These are phyloP conservation scores for Rhytidhysteron rufulum DNA, from an alignment of 2,329 filamentous ascomycete genomes.

Conservation along the genomic window DNA sequence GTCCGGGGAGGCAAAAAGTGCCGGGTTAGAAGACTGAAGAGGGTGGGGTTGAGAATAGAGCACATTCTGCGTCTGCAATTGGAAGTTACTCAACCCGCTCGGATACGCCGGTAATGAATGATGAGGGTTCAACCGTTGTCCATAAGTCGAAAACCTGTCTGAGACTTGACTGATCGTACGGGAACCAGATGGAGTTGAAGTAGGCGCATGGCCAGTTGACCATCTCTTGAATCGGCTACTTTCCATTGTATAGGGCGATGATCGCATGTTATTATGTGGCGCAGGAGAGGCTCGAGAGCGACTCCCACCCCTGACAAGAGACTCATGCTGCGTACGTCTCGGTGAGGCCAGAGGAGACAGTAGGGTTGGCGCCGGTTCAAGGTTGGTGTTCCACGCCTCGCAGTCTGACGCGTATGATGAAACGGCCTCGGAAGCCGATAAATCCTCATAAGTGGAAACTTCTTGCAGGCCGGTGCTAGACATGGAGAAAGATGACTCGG, in stretches of 20 bases:
- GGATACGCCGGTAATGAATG: constrained; percentile 37
- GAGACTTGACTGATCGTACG: constrained; percentile 55
- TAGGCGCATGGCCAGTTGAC: constrained; percentile 62
- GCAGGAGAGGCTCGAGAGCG: constrained; percentile 69
- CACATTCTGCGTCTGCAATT: constrained; percentile 31
- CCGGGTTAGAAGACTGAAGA: constrained; percentile 48
- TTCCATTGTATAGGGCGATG: constrained; percentile 68
- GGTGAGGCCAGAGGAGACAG: constrained; percentile 71
- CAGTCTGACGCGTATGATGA: constrained; percentile 59
- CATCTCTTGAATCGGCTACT: constrained; percentile 66
- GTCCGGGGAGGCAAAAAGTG: constrained; percentile 49
- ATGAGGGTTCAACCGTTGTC: constrained; percentile 51
- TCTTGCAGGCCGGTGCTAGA: constrained; percentile 63
- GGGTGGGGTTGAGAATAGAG: constrained; percentile 44
- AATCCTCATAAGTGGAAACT: constrained; percentile 68
- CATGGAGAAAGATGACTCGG: constrained; percentile 70
- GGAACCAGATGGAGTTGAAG: constrained; percentile 58
- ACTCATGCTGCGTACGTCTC: constrained; percentile 57
- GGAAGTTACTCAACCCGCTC: constrained; percentile 27
- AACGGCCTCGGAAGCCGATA: constrained; percentile 64
- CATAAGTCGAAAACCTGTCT: constrained; percentile 59
- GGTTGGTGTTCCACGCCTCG: constrained; percentile 63
- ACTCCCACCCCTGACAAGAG: constrained; percentile 50
- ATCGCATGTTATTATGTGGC: constrained; percentile 63
- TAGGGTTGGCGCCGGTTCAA: constrained; percentile 64